Evolutionary conservation across 2,329 filamentous ascomycete genomes (phyloP).

Genomic region (Ilyonectria mors-panacis): DNA sequence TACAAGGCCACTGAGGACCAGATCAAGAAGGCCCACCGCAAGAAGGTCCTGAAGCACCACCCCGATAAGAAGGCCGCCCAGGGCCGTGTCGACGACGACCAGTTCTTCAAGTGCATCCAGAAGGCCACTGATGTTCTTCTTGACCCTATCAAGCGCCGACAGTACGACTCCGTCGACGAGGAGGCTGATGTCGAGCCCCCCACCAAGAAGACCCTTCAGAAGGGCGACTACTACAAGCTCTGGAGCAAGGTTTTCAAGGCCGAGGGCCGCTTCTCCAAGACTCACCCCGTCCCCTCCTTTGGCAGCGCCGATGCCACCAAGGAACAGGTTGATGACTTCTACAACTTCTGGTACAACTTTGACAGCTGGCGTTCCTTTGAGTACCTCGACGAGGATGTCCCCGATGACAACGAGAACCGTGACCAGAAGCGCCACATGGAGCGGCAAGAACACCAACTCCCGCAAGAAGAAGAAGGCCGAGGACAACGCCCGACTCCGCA

Average conservation of each 20-base stretch:
- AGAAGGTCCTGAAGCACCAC: conserved; percentile 99
- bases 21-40: conserved; percentile 98
- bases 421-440: conserved; percentile 99
- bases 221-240: conserved; percentile 94
- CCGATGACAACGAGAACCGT: conserved; percentile 98
- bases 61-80: conserved; percentile 98
- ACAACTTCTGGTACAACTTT: conserved; percentile 99
- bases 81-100: conserved; percentile 90
- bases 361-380: conserved; percentile 98
- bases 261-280: conserved; percentile 93
- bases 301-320: conserved; percentile 88
- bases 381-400: conserved; percentile 98
- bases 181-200: conserved; percentile 93
- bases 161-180: conserved; percentile 98
- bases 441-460: conserved; percentile 97
- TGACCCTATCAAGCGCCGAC: conserved; percentile 91
- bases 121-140: conserved; percentile 95
- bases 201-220: conserved; percentile 88
- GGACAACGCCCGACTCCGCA: conserved; percentile 91
- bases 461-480: conserved; percentile 99
- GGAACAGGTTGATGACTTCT: conserved; percentile 94
- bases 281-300: conserved; percentile 88
- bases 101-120: conserved; percentile 99
- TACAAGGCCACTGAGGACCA: conserved; percentile 95
- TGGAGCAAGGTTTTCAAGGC: conserved; percentile 93